Base-by-base conservation (phyloP, 2,329 filamentous ascomycete genomes). In the Polytolypa hystricis region DNA sequence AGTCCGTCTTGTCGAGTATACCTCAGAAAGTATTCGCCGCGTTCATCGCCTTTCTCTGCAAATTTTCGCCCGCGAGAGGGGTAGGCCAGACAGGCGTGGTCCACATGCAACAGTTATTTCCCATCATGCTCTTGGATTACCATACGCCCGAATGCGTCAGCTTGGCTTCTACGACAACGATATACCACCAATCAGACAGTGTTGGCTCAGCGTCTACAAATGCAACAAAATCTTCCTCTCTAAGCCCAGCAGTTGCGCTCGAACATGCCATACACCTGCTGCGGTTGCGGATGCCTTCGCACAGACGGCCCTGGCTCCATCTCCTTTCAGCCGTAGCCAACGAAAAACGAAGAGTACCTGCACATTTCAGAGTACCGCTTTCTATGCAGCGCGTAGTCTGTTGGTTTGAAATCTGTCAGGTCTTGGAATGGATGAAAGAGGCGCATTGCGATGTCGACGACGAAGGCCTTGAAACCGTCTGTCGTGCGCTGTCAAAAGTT, bases 11-110 rank as follows among this genome's bases (percentile, higher is more conserved):
- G n/a, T n/a, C n/a, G n/a, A n/a, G n/a, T n/a, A n/a, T n/a, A n/a
- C n/a, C n/a, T n/a, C n/a, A 56, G 12, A 38, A 49, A 29, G 39
- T 69, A 1, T 62, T 71, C 40, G 50, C 58, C n/a, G 56, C 65
- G 11, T 66, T 66, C 41, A 57, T 70, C 32, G 35, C 45, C 12
- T 60, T 67, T 23, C 45, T 69, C 11, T 64, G 61, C 41, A 49
- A 47, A 5, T 53, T 55, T 42, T 50, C 51, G 3, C 35, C 38
- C 23, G 37, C 47, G 14, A 30, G 47, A 32, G 18, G 39, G 16
- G 20, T 39, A 21, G n/a, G 16, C n/a, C 10, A 26, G 20, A 16
- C 14, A 4, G 15, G 21, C 12, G 14, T 15, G n/a, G 31, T 38
- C 41, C 12, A 33, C 18, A 38, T 42, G 12, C 33, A 43, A 25